Evolutionary conservation across 1,139 yeast species (phyloP).

Genomic region (Pichia sp.): DNA sequence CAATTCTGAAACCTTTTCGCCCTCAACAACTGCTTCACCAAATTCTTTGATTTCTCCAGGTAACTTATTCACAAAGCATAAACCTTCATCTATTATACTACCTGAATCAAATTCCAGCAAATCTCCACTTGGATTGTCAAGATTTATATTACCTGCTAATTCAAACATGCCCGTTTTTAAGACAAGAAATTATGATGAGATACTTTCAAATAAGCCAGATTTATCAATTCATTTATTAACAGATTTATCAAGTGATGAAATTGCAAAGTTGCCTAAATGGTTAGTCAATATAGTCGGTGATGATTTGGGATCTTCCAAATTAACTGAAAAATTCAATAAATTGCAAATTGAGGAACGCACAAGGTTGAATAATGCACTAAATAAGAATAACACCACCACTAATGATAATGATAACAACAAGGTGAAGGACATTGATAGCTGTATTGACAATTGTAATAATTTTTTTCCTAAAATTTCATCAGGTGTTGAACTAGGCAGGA

Average conservation of each 20-base stretch:
- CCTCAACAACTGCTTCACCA: constrained; percentile 5
- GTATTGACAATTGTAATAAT: constrained; percentile 15
- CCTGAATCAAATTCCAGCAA: neutral
- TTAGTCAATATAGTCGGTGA: constrained; percentile 27
- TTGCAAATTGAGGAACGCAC: constrained; percentile 33
- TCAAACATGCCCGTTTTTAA: constrained; percentile 30
- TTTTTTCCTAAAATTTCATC: constrained; percentile 26
- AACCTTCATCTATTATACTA: neutral
- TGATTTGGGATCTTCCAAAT: constrained; percentile 27
- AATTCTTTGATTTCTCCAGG: constrained; percentile 9
- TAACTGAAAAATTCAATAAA: constrained; percentile 29
- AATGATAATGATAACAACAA: constrained; percentile 2
- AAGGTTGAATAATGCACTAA: constrained; percentile 31
- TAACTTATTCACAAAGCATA: neutral
- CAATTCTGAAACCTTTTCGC: constrained; percentile 7
- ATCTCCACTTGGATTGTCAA: constrained; percentile 23
- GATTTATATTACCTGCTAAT: constrained; percentile 29
- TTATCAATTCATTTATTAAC: constrained; percentile 26
- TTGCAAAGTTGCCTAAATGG: constrained; percentile 34
- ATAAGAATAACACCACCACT: constrained; percentile 13
- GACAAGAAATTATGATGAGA: constrained; percentile 37
- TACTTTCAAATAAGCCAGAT: constrained; percentile 26
- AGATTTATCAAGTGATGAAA: constrained; percentile 18
- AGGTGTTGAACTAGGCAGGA: constrained; percentile 51
- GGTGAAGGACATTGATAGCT: neutral